Evolutionary conservation across 768 basidiomycete genomes (phyloP).

Genomic region (Suillus variegatus): DNA sequence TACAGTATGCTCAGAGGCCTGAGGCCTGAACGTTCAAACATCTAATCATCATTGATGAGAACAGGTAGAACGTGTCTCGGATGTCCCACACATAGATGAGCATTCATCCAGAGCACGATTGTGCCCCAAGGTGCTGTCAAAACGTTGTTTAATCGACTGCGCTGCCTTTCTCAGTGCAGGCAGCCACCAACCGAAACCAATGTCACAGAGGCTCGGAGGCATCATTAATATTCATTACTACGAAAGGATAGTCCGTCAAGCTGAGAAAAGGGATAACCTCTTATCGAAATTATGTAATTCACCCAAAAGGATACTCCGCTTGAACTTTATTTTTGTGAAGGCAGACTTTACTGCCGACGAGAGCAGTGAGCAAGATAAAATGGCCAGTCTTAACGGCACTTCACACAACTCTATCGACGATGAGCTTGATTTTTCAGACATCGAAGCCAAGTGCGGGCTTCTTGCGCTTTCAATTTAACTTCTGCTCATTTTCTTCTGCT

Average conservation of each 20-base stretch:
- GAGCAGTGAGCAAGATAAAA: constrained; percentile 29
- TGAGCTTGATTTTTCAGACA: constrained; percentile 84
- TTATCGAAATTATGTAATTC: constrained; percentile 2
- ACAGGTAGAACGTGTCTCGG: constrained; percentile 1
- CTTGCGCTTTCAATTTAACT: constrained; percentile 4
- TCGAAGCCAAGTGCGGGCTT: constrained; percentile 73
- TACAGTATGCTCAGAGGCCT: background rate
- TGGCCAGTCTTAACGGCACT: constrained; percentile 45
- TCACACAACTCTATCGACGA: constrained; percentile 46
- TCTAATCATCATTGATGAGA: background rate
- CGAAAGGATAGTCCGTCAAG: background rate
- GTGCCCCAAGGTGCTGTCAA: background rate
- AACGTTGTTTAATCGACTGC: background rate
- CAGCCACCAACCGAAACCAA: background rate
- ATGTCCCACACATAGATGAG: background rate
- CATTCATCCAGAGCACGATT: background rate
- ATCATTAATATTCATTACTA: too few relatives aligned
- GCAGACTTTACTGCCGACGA: constrained; percentile 8
- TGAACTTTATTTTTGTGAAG: constrained; percentile 13
- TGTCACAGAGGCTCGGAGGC: too few relatives aligned
- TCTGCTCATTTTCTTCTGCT: constrained; percentile 11
- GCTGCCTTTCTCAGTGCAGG: background rate
- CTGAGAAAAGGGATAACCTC: background rate
- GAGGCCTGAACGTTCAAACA: background rate
- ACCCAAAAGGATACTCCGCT: constrained; percentile 7